Percentiles rank a stretch among this genome's conserved stretches.
Conservation (phyloP, 1,284 basidiomycete species). For the Athelia psychrophila region DNA sequence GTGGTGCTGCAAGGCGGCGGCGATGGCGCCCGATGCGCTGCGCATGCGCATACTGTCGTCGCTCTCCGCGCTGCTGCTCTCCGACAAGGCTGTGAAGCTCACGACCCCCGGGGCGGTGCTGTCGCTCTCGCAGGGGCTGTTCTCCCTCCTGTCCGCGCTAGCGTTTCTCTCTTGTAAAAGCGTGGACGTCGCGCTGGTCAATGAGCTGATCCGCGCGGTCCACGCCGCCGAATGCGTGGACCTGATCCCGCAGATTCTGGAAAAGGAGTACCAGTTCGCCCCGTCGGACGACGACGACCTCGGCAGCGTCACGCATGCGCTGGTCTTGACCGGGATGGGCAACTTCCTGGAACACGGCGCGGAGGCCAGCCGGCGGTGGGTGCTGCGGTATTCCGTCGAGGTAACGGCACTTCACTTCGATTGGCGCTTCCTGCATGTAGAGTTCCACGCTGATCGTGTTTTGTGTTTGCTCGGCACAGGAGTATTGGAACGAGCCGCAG, state of each 20-base stretch:
- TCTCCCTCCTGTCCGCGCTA: constrained; percentile 43
- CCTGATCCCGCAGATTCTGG: constrained; percentile 33
- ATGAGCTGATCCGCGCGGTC: constrained; percentile 34
- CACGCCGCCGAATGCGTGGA: constrained; percentile 34
- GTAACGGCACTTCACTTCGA: constrained; percentile 12
- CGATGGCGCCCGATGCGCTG: constrained; percentile 33
- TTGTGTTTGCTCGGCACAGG: not conserved
- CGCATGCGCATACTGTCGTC: constrained; percentile 46
- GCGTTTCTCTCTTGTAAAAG: not conserved
- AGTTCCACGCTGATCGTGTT: not conserved
- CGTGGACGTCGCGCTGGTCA: constrained; percentile 19
- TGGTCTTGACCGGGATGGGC: constrained; percentile 16
- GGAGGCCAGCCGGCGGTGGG: constrained; percentile 24
- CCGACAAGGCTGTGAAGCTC: constrained; percentile 40
- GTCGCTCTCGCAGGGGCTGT: constrained; percentile 49
- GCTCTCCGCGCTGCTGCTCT: constrained; percentile 47
- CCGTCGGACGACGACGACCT: not conserved
- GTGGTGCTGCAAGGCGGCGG: constrained; percentile 65
- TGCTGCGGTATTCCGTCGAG: constrained; percentile 27
- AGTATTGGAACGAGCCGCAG: not conserved
- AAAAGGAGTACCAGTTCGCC: constrained; percentile 37
- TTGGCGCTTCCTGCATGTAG: not conserved
- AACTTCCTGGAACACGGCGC: constrained; percentile 32
- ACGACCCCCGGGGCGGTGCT: constrained; percentile 47
- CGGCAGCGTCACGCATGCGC: constrained; percentile 29